phyloP scores from a whole-genome alignment of 306 rosid genomes.

The Cotoneaster glaucophyllus region DNA sequence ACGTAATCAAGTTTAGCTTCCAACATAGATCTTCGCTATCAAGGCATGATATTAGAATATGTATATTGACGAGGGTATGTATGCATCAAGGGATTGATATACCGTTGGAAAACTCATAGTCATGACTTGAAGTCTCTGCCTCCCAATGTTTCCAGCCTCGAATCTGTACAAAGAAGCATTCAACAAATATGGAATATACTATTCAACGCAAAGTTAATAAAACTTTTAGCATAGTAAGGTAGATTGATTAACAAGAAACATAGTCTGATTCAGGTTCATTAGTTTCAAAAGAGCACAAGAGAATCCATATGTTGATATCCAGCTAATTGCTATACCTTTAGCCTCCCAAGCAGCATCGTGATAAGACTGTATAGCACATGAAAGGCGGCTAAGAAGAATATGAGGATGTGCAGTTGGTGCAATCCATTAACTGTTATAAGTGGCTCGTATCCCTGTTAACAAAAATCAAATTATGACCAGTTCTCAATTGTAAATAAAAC shows the following conservation, averaged over 20 bases:
- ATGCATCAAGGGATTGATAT: conserved; percentile 7
- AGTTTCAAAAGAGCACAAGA: background rate
- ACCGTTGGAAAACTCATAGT: conserved; percentile 79
- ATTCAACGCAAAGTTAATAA: background rate
- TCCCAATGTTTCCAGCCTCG: conserved; percentile 99
- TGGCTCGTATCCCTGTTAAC: conserved; percentile 57
- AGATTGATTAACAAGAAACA: background rate
- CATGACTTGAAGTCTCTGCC: conserved; percentile 64
- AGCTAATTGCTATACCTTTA: conserved; percentile 50
- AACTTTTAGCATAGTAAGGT: background rate
- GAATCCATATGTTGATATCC: background rate
- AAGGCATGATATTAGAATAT: background rate
- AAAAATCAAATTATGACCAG: conserved; percentile 5
- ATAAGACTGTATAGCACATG: conserved; percentile 80
- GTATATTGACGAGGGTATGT: background rate
- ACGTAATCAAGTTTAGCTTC: background rate
- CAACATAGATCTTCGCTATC: background rate
- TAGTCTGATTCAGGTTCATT: background rate
- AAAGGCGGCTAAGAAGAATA: conserved; percentile 86
- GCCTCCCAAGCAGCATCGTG: conserved; percentile 97
- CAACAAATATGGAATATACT: conserved; percentile 7
- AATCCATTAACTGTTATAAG: conserved; percentile 68
- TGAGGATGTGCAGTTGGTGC: conserved; percentile 93
- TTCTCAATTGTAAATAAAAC: background rate
- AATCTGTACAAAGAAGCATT: conserved; percentile 46